phyloP scores from a whole-genome alignment of 2,329 filamentous ascomycete species.

The Fusarium sp. region DNA sequence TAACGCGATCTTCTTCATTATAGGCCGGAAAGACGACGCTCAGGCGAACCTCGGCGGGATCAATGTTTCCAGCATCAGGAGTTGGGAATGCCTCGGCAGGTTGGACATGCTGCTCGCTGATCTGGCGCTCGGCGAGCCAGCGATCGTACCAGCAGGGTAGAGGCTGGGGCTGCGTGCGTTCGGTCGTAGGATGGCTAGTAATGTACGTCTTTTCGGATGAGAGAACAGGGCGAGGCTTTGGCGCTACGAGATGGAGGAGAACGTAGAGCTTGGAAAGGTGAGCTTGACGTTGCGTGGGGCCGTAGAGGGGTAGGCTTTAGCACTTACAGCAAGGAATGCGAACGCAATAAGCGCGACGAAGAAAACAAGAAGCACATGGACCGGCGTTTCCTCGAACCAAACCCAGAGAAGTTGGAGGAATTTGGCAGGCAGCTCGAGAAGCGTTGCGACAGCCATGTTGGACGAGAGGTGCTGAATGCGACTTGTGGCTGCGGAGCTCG shows the following conservation, averaged over 20 bases:
- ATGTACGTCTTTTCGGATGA: conserved; percentile 88
- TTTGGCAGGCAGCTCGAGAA: conserved; percentile 53
- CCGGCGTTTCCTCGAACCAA: conserved; percentile 57
- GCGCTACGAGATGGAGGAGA: conserved; percentile 81
- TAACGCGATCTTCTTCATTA: conserved; percentile 89
- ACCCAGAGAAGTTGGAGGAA: conserved; percentile 55
- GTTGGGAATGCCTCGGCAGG: conserved; percentile 58
- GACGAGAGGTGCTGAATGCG: conserved; percentile 8
- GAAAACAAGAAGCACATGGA: conserved; percentile 57
- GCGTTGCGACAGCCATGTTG: conserved; percentile 36
- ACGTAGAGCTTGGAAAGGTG: conserved; percentile 66
- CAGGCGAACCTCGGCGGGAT: conserved; percentile 85
- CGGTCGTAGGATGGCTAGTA: conserved; percentile 75
- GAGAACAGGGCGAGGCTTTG: conserved; percentile 80
- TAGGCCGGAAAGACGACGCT: conserved; percentile 95
- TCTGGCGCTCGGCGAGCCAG: conserved; percentile 74
- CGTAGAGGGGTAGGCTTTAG: background rate
- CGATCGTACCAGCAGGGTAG: conserved; percentile 92
- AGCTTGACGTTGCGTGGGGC: conserved; percentile 26
- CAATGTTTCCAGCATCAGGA: conserved; percentile 72
- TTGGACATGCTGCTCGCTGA: conserved; percentile 58
- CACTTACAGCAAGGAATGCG: conserved; percentile 58
- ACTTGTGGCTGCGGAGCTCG: conserved; percentile 26
- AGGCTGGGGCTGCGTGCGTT: conserved; percentile 56
- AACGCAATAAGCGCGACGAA: conserved; percentile 53